Evolutionary conservation across 306 rosid species (phyloP).

Genomic region (Cotoneaster glaucophyllus): DNA sequence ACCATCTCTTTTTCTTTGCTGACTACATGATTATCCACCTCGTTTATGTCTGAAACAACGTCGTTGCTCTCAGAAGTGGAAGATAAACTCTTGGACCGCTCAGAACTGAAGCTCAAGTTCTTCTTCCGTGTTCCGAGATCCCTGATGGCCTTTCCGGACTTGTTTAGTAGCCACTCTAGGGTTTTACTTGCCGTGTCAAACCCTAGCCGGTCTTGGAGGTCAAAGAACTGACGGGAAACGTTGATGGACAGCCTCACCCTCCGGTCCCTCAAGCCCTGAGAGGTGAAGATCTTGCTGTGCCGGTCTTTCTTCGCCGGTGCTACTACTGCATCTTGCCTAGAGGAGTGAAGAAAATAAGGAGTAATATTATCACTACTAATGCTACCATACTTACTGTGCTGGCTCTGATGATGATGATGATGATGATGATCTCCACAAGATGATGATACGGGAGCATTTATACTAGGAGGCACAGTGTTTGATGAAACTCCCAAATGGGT

Average conservation of each 20-base stretch:
- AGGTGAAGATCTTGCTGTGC: constrained; percentile 91
- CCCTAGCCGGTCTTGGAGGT: constrained; percentile 96
- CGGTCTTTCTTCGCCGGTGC: constrained; percentile 53
- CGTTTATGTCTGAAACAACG: constrained; percentile 13
- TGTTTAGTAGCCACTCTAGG: constrained; percentile 83
- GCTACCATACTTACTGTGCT: not conserved
- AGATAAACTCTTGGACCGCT: constrained; percentile 6
- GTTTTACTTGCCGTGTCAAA: constrained; percentile 90
- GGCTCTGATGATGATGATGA: not conserved
- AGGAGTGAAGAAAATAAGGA: constrained; percentile 17
- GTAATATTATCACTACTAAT: constrained; percentile 8
- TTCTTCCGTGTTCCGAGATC: constrained; percentile 29
- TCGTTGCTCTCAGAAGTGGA: constrained; percentile 37
- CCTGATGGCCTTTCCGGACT: constrained; percentile 64
- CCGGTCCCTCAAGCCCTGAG: constrained; percentile 84
- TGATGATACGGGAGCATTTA: not conserved
- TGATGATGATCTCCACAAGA: not conserved
- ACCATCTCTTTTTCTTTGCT: not conserved
- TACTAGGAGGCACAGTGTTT: not conserved
- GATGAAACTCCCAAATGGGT: not conserved
- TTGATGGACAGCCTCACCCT: constrained; percentile 82
- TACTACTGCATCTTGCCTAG: constrained; percentile 17
- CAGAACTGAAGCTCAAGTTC: not conserved
- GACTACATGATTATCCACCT: not conserved
- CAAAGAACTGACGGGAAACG: constrained; percentile 83